These are phyloP conservation scores for Colletotrichum lentis DNA, from an alignment of 2,329 filamentous ascomycete genomes.

Conservation along the genomic window DNA sequence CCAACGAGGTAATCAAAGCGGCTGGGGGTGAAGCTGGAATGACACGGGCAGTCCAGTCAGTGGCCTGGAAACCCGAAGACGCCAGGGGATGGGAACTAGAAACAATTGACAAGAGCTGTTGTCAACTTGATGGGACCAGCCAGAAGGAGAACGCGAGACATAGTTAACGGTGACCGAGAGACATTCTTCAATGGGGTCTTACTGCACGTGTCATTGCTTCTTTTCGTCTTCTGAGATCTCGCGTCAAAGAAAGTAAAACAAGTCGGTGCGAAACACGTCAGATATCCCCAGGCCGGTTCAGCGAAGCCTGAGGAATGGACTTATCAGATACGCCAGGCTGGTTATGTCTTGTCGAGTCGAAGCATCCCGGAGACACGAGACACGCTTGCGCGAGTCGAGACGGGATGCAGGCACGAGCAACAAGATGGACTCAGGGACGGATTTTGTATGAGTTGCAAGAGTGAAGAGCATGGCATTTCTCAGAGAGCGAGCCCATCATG, in stretches of 20 bases:
- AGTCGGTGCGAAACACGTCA: conserved; percentile 23
- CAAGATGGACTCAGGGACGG: too few species aligned
- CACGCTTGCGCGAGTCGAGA: background rate
- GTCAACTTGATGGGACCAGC: background rate
- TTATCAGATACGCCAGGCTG: background rate
- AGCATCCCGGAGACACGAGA: background rate
- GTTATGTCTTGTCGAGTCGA: background rate
- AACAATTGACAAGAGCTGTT: background rate
- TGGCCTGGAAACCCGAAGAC: background rate
- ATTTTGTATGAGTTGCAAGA: background rate
- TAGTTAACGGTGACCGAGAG: conserved; percentile 27
- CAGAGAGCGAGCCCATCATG: background rate
- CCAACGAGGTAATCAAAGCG: background rate
- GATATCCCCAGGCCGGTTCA: conserved; percentile 21
- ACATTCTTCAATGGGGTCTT: conserved; percentile 32
- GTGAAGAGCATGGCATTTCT: background rate
- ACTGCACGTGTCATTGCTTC: conserved; percentile 30
- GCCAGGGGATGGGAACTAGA: background rate
- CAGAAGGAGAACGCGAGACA: conserved; percentile 23
- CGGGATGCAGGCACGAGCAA: too few species aligned
- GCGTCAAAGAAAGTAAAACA: conserved; percentile 30
- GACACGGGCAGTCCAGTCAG: background rate
- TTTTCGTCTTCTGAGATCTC: conserved; percentile 13
- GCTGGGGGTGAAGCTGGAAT: background rate
- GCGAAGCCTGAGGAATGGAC: conserved; percentile 9